These are phyloP conservation scores for Solanum virginianum DNA, from an alignment of 257 asterid species.

Conservation along the genomic window DNA sequence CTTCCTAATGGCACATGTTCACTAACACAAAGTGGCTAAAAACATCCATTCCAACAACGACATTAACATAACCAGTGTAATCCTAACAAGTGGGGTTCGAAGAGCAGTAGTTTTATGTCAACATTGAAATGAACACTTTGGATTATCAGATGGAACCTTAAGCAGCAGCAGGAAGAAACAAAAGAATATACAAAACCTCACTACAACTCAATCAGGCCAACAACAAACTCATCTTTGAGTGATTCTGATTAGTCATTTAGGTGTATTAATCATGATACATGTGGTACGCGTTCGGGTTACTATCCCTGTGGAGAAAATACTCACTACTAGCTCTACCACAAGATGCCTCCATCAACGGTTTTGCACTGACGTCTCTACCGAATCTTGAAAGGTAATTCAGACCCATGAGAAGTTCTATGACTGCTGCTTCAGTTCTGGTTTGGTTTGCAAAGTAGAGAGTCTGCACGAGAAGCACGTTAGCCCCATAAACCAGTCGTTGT, in stretches of 20 bases:
- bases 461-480: conserved; percentile 67
- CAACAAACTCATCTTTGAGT: background rate
- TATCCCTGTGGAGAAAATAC: conserved; percentile 11
- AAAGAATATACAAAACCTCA: background rate
- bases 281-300: conserved; percentile 12
- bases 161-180: background rate
- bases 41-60: background rate
- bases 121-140: background rate
- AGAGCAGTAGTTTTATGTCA: background rate
- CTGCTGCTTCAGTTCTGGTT: conserved; percentile 43
- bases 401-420: conserved; percentile 53
- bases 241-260: background rate
- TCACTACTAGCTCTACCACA: conserved; percentile 27
- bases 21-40: background rate
- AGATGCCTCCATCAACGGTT: conserved; percentile 25
- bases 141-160: background rate
- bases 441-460: conserved; percentile 68
- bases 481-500: conserved; percentile 36
- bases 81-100: background rate
- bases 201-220: background rate
- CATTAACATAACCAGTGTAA: no score
- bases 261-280: conserved; percentile 4
- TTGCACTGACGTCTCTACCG: conserved; percentile 29
- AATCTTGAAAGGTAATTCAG: conserved; percentile 52
- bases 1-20: background rate